These are phyloP conservation scores for Ophiostoma angusticollis DNA, from an alignment of 2,329 filamentous ascomycete species.

Conservation along the genomic window DNA sequence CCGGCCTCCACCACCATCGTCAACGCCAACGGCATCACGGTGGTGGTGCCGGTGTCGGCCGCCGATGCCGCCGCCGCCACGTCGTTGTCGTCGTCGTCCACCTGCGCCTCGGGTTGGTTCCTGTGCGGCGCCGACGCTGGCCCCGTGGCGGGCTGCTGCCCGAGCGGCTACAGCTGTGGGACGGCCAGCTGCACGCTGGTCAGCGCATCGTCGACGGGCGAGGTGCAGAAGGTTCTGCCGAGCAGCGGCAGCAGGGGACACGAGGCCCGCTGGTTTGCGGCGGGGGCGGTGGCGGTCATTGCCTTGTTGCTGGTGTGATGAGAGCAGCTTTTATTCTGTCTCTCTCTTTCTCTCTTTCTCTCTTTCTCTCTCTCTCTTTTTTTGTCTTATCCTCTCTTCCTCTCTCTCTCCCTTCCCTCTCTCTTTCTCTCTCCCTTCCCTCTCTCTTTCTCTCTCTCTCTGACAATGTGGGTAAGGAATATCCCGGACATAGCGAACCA, in stretches of 20 bases:
- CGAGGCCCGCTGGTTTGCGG: too few relatives aligned
- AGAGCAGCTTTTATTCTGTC: neutral
- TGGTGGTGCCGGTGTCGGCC: slow-evolving; percentile 47
- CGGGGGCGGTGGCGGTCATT: neutral
- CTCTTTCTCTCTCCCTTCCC: too few relatives aligned
- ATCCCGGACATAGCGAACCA: too few relatives aligned
- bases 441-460: too few relatives aligned
- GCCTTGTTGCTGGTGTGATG: neutral
- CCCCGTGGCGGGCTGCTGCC: slow-evolving; percentile 73
- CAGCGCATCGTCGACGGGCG: slow-evolving; percentile 39
- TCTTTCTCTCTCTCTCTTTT: neutral
- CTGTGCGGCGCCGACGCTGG: slow-evolving; percentile 46
- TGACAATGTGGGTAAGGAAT: too few relatives aligned
- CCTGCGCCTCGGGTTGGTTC: slow-evolving; percentile 71
- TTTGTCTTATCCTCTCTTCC: neutral
- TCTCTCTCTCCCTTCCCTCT: neutral
- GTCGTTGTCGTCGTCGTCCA: slow-evolving; percentile 23
- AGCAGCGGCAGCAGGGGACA: slow-evolving; percentile 5
- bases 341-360: neutral
- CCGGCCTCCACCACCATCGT: slow-evolving; percentile 48
- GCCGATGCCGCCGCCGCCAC: slow-evolving; percentile 22
- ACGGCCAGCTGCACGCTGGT: slow-evolving; percentile 54
- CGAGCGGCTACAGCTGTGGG: slow-evolving; percentile 61
- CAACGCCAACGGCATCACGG: slow-evolving; percentile 48
- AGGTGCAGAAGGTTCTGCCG: slow-evolving; percentile 42